These are phyloP conservation scores for Xylaria sp. DNA, from an alignment of 2,329 filamentous ascomycete species.

Conservation along the genomic window DNA sequence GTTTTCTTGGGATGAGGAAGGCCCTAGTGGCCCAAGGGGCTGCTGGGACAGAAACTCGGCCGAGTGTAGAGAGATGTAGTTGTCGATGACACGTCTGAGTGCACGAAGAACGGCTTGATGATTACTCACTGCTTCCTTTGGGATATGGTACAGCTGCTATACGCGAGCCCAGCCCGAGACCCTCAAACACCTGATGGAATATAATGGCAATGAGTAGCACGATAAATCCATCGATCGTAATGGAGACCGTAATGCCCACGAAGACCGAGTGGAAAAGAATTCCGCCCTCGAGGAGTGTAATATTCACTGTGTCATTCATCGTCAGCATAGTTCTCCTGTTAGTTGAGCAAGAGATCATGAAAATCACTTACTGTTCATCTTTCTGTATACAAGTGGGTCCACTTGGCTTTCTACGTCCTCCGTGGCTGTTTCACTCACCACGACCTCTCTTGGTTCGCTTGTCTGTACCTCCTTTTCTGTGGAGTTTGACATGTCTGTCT, in stretches of 20 bases:
- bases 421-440: slow-evolving; percentile 51
- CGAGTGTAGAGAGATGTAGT: background rate
- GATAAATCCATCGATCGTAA: slow-evolving; percentile 74
- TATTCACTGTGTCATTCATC: slow-evolving; percentile 62
- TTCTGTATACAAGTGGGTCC: slow-evolving; percentile 64
- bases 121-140: slow-evolving; percentile 56
- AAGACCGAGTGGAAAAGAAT: slow-evolving; percentile 84
- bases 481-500: slow-evolving; percentile 52
- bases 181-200: slow-evolving; percentile 78
- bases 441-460: slow-evolving; percentile 43
- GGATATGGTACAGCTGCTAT: slow-evolving; percentile 75
- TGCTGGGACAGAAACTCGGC: background rate
- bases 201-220: slow-evolving; percentile 75
- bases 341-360: background rate
- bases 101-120: background rate
- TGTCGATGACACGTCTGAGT: background rate
- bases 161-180: slow-evolving; percentile 75
- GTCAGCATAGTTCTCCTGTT: slow-evolving; percentile 5
- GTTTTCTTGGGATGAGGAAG: background rate
- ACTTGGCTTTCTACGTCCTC: slow-evolving; percentile 60
- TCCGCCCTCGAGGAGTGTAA: slow-evolving; percentile 78
- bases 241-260: slow-evolving; percentile 77
- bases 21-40: background rate
- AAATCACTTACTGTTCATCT: slow-evolving; percentile 60
- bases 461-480: slow-evolving; percentile 57